phyloP scores from a whole-genome alignment of 192 early-diverging fungal genomes.

The Coemansia sp. region DNA sequence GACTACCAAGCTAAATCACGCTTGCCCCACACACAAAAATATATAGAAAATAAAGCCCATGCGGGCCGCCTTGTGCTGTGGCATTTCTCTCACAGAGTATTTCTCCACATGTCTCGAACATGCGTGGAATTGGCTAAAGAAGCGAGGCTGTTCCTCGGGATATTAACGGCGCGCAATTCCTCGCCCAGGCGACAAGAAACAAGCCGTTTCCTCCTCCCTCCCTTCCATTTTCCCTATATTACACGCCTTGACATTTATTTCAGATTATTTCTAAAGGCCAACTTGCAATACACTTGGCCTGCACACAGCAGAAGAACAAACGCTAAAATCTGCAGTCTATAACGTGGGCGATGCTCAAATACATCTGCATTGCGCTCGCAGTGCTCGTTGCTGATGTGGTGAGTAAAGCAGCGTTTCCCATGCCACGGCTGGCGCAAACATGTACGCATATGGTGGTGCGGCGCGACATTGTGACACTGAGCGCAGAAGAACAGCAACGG shows the following conservation, averaged over 20 bases:
- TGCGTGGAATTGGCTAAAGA: conserved; percentile 13
- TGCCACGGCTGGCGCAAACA: conserved; percentile 32
- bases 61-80: background rate
- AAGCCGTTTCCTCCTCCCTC: background rate
- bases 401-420: conserved; percentile 39
- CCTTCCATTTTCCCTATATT: conserved; percentile 1
- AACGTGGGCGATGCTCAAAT: conserved; percentile 23
- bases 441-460: conserved; percentile 39
- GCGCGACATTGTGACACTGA: conserved; percentile 34
- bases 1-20: background rate
- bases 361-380: conserved; percentile 32
- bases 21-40: background rate
- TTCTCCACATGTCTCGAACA: conserved; percentile 34
- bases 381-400: conserved; percentile 22
- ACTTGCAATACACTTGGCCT: background rate
- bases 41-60: background rate
- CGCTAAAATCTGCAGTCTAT: background rate
- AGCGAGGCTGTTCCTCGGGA: too few species aligned
- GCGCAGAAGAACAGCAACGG: conserved; percentile 29
- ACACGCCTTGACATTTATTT: conserved; percentile 7
- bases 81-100: too few species aligned
- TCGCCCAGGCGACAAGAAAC: too few species aligned
- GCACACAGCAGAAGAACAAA: too few species aligned
- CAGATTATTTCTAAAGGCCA: background rate
- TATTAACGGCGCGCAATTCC: too few species aligned